Evolutionary conservation across 2,329 filamentous ascomycete genomes (phyloP), one percentile per base, ranked within the genome.

Genomic region (Arthrobotrys megalospora): DNA sequence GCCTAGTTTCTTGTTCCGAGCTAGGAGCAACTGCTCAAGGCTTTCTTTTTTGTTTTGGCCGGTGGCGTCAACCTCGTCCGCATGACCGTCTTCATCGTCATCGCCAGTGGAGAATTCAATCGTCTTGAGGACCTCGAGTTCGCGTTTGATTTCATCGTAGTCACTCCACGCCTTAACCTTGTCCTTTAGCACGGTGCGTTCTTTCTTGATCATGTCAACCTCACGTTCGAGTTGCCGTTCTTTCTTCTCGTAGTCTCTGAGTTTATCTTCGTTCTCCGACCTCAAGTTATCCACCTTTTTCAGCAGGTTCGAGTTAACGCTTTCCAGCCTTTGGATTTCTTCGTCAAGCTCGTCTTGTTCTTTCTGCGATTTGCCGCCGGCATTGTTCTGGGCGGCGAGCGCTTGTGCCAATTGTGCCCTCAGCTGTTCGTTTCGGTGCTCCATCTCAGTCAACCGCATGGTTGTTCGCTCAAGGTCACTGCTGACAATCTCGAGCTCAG

Each of bases 41-140:
- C 91, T 94, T 81, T 97, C 93, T 50, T 92, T 90, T 81, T 92
- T 92, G 19, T 65, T 70, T 21, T 75, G 68, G 28, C 60, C 68
- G 10, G 41, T 16, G 12, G 80, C 82, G 28, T 86, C 86, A 1
- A 84, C 80, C 32, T 84, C 81, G 45, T 86, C 85, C 14, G 86
- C 38, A 2, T 63, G 87, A 34, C 85, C 83, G 7, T 87, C 86
- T 1, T 92, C 90, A 55, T 94, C 92, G 77, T 96, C 94, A 79
- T 95, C 92, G 6, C 93, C 94, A 0, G 93, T 95, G 1, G 95
- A 93, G 82, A 99, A 97, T 83, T 99, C 96, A 81, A 99, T 97
- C 81, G 95, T 97, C 89, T 97, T 97, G 78, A 99, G 89, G 79
- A 98, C 94, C 82, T 98, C 95, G 2, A 99, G 88, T 84, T 99